Percentiles rank a stretch among this genome's conserved stretches.
Evolutionary conservation across 2,329 filamentous ascomycete genomes (phyloP).

Genomic region (Cytospora schulzeri): DNA sequence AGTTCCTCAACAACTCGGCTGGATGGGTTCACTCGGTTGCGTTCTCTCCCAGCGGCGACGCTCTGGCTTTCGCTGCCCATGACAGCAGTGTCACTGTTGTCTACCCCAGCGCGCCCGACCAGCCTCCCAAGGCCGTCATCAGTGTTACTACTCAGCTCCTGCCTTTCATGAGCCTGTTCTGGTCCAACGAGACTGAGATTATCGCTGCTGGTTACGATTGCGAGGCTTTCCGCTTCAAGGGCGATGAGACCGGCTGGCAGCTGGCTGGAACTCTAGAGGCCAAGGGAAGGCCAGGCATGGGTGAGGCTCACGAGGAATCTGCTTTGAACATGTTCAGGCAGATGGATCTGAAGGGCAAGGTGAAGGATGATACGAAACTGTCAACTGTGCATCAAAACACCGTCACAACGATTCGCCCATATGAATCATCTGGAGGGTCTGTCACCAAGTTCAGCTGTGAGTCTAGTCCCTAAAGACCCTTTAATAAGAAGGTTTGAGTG

Average conservation of each 20-base stretch:
- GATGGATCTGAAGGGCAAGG: constrained; percentile 97
- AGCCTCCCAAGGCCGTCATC: constrained; percentile 86
- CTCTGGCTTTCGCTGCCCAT: constrained; percentile 91
- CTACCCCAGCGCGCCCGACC: constrained; percentile 88
- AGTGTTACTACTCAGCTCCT: constrained; percentile 87
- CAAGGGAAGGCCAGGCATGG: constrained; percentile 64
- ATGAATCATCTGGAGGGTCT: constrained; percentile 63
- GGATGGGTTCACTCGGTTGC: constrained; percentile 94
- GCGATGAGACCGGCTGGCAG: constrained; percentile 79
- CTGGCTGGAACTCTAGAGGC: constrained; percentile 78
- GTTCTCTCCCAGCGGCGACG: constrained; percentile 90
- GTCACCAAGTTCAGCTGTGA: constrained; percentile 86
- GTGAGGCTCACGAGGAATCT: constrained; percentile 77
- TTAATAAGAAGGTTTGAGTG: constrained; percentile 23
- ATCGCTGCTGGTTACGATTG: constrained; percentile 91
- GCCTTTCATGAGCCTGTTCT: constrained; percentile 89
- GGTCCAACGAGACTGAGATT: constrained; percentile 90
- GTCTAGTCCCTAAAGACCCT: constrained; percentile 40
- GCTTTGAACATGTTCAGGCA: constrained; percentile 97
- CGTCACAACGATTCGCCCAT: constrained; percentile 80
- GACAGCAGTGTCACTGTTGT: constrained; percentile 97
- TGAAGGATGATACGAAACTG: constrained; percentile 88
- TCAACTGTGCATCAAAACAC: constrained; percentile 98
- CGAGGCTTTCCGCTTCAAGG: constrained; percentile 87
- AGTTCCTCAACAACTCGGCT: constrained; percentile 93